Evolutionary conservation across 352 stramenopile species (phyloP).

Genomic region (Phytophthora ohioensis): DNA sequence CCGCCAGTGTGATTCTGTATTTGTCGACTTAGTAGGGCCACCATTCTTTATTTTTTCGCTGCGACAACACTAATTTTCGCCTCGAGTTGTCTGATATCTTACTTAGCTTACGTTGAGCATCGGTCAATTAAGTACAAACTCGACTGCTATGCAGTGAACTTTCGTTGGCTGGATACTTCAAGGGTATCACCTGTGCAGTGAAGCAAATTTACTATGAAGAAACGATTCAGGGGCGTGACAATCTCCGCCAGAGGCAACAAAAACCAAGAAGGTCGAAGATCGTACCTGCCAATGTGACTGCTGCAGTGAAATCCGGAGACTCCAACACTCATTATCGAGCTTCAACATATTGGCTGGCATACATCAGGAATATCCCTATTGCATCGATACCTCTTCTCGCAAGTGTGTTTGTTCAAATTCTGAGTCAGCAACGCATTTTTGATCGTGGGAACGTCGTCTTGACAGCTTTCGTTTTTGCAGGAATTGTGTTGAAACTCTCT

Average conservation of each 20-base stretch:
- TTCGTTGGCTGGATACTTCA: background rate
- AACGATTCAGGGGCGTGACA: conserved; percentile 4
- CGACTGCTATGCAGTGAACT: conserved; percentile 1
- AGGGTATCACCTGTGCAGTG: background rate
- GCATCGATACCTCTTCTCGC: conserved; percentile 4
- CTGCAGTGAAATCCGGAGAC: too few relatives aligned
- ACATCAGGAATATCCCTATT: background rate
- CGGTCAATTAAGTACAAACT: background rate
- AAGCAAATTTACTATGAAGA: conserved; percentile 23
- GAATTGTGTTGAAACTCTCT: conserved; percentile 37
- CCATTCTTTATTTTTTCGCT: conserved; percentile 6
- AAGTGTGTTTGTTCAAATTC: conserved; percentile 16
- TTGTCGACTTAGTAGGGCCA: background rate
- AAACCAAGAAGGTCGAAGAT: conserved; percentile 1
- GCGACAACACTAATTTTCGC: background rate
- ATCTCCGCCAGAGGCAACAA: background rate
- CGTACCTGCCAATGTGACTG: background rate
- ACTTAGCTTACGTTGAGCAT: background rate
- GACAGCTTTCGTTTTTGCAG: background rate
- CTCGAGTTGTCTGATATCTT: background rate
- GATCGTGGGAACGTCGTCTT: background rate
- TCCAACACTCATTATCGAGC: background rate
- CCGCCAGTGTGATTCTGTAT: conserved; percentile 9
- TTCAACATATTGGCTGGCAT: conserved; percentile 8
- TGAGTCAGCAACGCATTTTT: conserved; percentile 13